Percentiles rank a stretch among this genome's conserved stretches.
Evolutionary conservation across 106 monocot species (phyloP).

Genomic region (Hemerocallis citrina): DNA sequence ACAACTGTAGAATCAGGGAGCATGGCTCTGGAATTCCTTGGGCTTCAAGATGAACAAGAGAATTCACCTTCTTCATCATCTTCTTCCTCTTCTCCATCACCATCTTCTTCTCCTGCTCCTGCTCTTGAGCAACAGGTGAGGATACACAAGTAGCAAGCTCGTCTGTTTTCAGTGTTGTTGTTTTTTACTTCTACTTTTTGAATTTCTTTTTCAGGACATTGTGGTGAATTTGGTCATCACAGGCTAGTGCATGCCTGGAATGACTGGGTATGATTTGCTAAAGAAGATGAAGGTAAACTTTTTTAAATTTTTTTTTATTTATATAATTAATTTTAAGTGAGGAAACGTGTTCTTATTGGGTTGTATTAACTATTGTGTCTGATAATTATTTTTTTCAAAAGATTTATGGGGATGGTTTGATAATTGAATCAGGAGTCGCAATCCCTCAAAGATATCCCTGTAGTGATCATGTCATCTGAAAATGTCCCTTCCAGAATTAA

Average conservation of each 20-base stretch:
- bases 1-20: conserved; percentile 10
- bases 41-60: conserved; percentile 2
- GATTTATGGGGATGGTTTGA: too few species aligned
- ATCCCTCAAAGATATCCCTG: too few species aligned
- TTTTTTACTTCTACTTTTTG: not conserved
- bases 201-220: conserved; percentile 1
- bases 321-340: conserved; percentile 1
- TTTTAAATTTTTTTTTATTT: not conserved
- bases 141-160: not conserved
- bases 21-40: conserved; percentile 10
- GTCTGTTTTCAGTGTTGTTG: not conserved
- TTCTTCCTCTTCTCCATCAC: too few species aligned
- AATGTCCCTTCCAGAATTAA: too few species aligned
- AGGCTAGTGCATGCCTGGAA: conserved; percentile 83
- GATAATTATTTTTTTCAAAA: too few species aligned
- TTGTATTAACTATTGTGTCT: too few species aligned
- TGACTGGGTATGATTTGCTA: conserved; percentile 84
- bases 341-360: conserved; percentile 57
- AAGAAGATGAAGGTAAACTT: conserved; percentile 74
- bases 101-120: not conserved
- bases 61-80: too few species aligned
- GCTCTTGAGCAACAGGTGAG: not conserved
- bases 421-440: too few species aligned
- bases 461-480: conserved; percentile 89
- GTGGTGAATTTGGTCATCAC: conserved; percentile 68